Evolutionary conservation across 2,329 filamentous ascomycete species (phyloP).

Genomic region (Calonectria ilicicola): DNA sequence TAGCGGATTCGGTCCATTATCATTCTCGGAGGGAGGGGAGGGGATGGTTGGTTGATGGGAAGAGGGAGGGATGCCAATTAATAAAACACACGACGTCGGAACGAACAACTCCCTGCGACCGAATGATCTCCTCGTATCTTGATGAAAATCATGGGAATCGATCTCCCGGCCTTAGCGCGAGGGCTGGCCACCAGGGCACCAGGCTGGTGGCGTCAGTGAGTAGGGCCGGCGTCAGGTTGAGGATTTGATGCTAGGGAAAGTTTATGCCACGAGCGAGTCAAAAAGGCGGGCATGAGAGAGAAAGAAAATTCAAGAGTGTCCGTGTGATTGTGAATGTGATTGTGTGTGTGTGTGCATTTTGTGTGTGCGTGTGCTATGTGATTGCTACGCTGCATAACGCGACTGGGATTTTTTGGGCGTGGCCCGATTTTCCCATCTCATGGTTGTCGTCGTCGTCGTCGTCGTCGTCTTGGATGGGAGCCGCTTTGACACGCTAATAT

Average conservation of each 20-base stretch:
- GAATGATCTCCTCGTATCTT: neutral
- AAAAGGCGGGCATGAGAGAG: neutral
- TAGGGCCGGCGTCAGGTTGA: neutral
- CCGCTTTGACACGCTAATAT: neutral
- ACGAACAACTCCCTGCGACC: neutral
- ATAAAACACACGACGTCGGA: neutral
- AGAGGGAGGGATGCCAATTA: neutral
- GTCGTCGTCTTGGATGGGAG: too few relatives aligned
- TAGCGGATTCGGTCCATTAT: neutral
- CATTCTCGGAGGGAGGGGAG: too few relatives aligned
- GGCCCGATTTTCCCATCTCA: neutral
- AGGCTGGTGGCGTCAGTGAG: neutral
- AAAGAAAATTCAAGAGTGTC: neutral
- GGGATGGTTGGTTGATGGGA: too few relatives aligned
- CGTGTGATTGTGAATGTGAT: neutral
- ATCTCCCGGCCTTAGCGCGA: neutral
- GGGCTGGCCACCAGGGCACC: neutral
- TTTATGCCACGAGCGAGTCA: neutral
- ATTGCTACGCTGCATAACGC: neutral
- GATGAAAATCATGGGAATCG: slow-evolving; percentile 1
- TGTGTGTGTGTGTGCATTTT: neutral
- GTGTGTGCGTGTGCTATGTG: neutral
- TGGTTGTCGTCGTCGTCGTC: too few relatives aligned
- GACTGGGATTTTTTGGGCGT: neutral
- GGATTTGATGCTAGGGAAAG: neutral